Conservation (phyloP, 2,329 filamentous ascomycete species). For the Didymellaceae sp. region DNA sequence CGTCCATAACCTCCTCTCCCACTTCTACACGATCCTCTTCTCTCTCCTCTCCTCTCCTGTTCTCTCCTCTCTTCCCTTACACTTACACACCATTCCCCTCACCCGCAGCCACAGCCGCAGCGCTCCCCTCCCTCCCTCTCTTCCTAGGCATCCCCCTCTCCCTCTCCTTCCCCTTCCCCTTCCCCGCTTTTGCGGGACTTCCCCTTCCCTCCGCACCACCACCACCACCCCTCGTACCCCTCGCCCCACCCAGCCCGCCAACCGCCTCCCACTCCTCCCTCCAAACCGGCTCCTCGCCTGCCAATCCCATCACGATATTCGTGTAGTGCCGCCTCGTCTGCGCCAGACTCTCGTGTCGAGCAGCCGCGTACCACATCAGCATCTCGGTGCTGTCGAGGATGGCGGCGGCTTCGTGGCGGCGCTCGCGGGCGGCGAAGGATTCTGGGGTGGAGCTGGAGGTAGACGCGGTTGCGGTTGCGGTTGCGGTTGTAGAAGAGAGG, state of each 20-base stretch:
- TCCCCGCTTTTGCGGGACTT: conserved; percentile 1
- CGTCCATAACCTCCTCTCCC: conserved; percentile 6
- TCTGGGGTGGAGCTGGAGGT: conserved; percentile 15
- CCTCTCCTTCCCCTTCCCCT: conserved; percentile 6
- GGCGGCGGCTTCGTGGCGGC: conserved; percentile 37
- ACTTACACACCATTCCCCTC: background rate
- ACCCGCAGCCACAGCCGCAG: background rate
- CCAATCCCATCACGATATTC: conserved; percentile 39
- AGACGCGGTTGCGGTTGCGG: background rate
- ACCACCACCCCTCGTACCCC: background rate
- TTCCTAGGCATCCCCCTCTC: conserved; percentile 25
- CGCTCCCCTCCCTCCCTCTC: conserved; percentile 23
- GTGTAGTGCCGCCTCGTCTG: conserved; percentile 42
- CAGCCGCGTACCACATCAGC: conserved; percentile 44
- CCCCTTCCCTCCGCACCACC: background rate
- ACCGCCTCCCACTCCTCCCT: conserved; percentile 32
- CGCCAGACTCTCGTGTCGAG: conserved; percentile 43
- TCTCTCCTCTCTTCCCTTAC: too few relatives aligned
- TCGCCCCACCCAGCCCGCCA: conserved; percentile 16
- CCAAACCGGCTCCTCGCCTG: conserved; percentile 9
- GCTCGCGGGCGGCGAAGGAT: conserved; percentile 36
- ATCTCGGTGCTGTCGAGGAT: conserved; percentile 47
- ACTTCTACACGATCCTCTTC: too few relatives aligned
- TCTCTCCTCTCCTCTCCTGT: too few relatives aligned
- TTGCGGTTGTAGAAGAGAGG: background rate